Evolutionary conservation across 2,329 filamentous ascomycete genomes (phyloP).

Genomic region (Hypoxylon sp.): DNA sequence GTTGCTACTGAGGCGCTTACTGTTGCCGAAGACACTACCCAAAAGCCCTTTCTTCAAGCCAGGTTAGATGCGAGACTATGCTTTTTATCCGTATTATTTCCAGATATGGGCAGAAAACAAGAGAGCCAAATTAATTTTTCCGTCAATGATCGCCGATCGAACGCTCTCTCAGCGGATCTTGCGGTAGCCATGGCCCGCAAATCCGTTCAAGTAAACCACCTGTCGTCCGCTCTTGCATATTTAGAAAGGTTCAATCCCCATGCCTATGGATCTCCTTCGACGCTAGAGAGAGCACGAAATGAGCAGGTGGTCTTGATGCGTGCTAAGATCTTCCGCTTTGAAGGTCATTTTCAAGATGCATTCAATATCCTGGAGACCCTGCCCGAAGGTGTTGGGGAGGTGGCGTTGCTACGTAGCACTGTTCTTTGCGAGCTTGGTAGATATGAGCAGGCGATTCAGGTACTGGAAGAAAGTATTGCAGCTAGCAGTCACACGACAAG

Average conservation of each 20-base stretch:
- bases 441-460: conserved; percentile 21
- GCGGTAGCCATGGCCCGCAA: conserved; percentile 21
- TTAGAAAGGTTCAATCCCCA: not conserved
- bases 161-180: conserved; percentile 14
- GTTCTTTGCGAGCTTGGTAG: conserved; percentile 26
- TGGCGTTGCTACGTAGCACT: conserved; percentile 7
- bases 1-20: not conserved
- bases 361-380: not conserved
- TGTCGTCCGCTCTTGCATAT: conserved; percentile 7
- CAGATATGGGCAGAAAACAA: not conserved
- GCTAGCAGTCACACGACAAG: no score
- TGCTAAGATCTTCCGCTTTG: conserved; percentile 29
- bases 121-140: not conserved
- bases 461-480: no score
- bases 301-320: conserved; percentile 18
- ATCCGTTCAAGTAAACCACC: conserved; percentile 17
- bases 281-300: conserved; percentile 9
- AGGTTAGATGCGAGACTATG: conserved; percentile 10
- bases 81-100: conserved; percentile 7
- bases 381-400: not conserved
- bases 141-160: conserved; percentile 15
- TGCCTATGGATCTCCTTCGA: conserved; percentile 10
- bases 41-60: conserved; percentile 8
- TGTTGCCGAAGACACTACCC: not conserved
- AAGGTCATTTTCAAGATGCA: conserved; percentile 26